Base-by-base conservation (phyloP, 352 stramenopile genomes). In the Pythium myriotylum region DNA sequence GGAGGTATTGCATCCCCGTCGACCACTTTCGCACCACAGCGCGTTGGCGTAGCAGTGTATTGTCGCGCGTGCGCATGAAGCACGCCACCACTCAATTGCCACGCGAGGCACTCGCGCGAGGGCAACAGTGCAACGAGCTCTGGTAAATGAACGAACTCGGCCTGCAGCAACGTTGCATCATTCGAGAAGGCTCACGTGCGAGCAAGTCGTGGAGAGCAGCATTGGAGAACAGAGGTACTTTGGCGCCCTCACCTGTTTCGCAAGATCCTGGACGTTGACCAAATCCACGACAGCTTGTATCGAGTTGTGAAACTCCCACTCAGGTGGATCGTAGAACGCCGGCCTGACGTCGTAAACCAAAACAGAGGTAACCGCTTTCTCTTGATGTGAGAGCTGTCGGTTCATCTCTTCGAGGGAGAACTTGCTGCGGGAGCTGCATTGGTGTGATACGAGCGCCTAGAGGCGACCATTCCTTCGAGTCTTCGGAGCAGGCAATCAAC, bases 281-380 rank as follows among this genome's bases (percentile, higher is more conserved):
- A 45, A 27, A 14, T 79, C 64, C n/a, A 91, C 32, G 9, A 68
- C 70, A 0, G 74, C 77, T 49, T 79, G 70, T 1, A 62, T 73
- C 0, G 77, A 87, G 37, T 67, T 62, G 63, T 88, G 67, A 23
- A 76, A 35, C 7, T 62, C 71, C 81, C 77, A 91, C 14, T 79
- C 77, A 14, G 87, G 72, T 10, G 65, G 73, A 53, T 81, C 74
- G 59, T 91, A 91, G 56, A 73, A 91, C 13, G 45, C 70, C 19
- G 77, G 73, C 1, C 79, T 77, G 48, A 91, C 81, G 53, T 88
- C 80, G 29, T 77, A 89, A 54, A 88, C 88, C 19, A 91, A 63
- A n/a, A 74, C 74, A 0, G 79, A 91, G 4, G 67, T 64, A 9
- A 88, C 40, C 5, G 79, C 69, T 0, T 65, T 48, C 8, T 71